Percentiles rank a stretch among this genome's conserved stretches.
These are phyloP conservation scores for Aspergillus eucalypticola DNA, from an alignment of 2,329 filamentous ascomycete genomes.

Conservation along the genomic window DNA sequence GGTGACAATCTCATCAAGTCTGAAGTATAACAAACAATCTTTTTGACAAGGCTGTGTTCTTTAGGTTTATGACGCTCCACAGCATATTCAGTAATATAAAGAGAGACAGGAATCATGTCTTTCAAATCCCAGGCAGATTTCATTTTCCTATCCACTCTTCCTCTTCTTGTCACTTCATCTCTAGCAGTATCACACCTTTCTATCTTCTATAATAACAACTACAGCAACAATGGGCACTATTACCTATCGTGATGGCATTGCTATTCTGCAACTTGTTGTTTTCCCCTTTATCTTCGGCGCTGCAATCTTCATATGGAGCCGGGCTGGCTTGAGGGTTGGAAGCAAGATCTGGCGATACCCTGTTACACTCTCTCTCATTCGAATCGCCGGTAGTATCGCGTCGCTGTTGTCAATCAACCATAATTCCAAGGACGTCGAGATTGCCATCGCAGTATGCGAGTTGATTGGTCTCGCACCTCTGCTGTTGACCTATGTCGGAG, in stretches of 20 bases:
- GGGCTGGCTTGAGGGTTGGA: conserved; percentile 29
- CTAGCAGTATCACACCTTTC: not conserved
- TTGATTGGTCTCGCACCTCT: conserved; percentile 33
- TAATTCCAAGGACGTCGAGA: conserved; percentile 18
- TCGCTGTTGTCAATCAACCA: conserved; percentile 26
- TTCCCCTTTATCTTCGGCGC: conserved; percentile 29
- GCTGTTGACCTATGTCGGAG: conserved; percentile 29
- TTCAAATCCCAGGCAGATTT: not conserved
- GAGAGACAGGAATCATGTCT: not conserved
- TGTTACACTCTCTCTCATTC: conserved; percentile 31
- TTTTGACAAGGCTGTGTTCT: not conserved
- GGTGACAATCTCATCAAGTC: too few species aligned
- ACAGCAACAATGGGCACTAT: conserved; percentile 21
- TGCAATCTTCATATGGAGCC: conserved; percentile 29
- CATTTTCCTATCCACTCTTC: not conserved
- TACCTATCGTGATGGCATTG: conserved; percentile 31
- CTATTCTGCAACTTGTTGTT: conserved; percentile 31
- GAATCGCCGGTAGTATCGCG: conserved; percentile 30
- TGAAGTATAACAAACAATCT: too few species aligned
- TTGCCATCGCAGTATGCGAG: conserved; percentile 30
- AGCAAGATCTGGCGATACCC: conserved; percentile 31
- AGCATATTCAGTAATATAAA: conserved; percentile 2
- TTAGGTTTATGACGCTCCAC: not conserved
- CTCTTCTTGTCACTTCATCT: not conserved
- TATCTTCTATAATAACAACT: too few species aligned